Base-by-base conservation (phyloP, 139 green algal species). In the Closterium sp. region DNA sequence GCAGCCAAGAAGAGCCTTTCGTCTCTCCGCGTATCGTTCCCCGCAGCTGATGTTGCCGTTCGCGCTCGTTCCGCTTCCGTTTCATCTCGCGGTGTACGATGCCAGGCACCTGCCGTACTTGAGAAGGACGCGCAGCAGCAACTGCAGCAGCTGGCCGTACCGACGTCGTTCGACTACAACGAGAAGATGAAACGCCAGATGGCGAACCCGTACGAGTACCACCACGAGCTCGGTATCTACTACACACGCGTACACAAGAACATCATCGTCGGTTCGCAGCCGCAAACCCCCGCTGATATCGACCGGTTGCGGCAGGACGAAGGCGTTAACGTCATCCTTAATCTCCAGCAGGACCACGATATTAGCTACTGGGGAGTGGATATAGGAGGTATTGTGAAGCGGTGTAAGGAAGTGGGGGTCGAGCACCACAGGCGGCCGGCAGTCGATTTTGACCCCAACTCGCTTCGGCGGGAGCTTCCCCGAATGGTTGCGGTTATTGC, bases 271-370 rank as follows among this genome's bases (percentile, higher is more conserved):
- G 93, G 93, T 6, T 91, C 91, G 34, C 91, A 94, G 43, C 91
- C 89, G 34, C 32, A 87, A 84, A 89, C 66, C 30, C 12, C 66
- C 30, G 87, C 69, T 32, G 91, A 94, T 34, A 87, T 95, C 33
- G 85, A 91, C 25, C 43, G 34, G 8, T 76, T 95, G 25, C 28
- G 23, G 1, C 34, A 92, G 3, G 43, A 90, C 10, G 91, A 94
- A 83, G 85, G 86, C 30, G 88, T 95, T 21, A 93, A 90, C 31
- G 55, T 33, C 23, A 55, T 95, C 28, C 83, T 95, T 30, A 91
- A 93, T 35, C 90, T 89, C 85, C 93, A 95, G 38, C 90, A 95
- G 34, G 93, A 95, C 7, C 87, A 93, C 43, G 90, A 95, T 55
- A 93, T 91, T 3, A 36, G 86, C 64, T 93, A 95, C 89, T 95